These are phyloP conservation scores for Cicer chorassanicum DNA, from an alignment of 306 rosid species.

Conservation along the genomic window DNA sequence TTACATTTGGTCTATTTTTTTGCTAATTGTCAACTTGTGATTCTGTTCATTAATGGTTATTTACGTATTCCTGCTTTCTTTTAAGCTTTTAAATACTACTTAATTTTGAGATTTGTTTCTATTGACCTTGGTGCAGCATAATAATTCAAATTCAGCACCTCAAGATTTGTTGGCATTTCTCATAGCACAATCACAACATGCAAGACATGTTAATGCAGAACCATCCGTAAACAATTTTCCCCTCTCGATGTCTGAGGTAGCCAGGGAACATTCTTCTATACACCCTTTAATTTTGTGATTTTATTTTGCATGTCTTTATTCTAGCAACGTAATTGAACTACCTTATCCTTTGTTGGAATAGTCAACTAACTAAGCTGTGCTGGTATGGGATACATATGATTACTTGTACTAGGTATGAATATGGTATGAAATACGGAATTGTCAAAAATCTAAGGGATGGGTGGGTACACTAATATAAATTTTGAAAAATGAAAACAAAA, in stretches of 20 bases:
- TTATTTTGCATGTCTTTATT: constrained; percentile 24
- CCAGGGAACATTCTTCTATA: constrained; percentile 23
- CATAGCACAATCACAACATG: constrained; percentile 49
- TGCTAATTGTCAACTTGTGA: neutral
- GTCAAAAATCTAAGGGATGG: neutral
- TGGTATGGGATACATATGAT: neutral
- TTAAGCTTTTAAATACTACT: neutral
- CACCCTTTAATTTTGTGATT: constrained; percentile 17
- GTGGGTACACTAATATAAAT: neutral
- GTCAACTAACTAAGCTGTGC: constrained; percentile 11
- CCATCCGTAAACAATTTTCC: constrained; percentile 49
- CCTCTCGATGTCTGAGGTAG: constrained; percentile 54
- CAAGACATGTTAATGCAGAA: constrained; percentile 46
- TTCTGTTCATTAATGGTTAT: neutral
- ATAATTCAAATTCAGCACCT: constrained; percentile 42
- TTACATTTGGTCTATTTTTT: constrained; percentile 12
- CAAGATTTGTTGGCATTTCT: constrained; percentile 48
- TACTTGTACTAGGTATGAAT: neutral
- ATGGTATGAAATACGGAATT: neutral
- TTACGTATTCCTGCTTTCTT: constrained; percentile 27
- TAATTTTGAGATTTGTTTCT: constrained; percentile 32
- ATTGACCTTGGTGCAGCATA: constrained; percentile 43
- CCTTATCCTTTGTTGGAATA: constrained; percentile 23
- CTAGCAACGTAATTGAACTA: constrained; percentile 11
- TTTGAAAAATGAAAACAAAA: neutral